phyloP scores from a whole-genome alignment of 805 yeast genomes.

The Lachancea dasiensis region DNA sequence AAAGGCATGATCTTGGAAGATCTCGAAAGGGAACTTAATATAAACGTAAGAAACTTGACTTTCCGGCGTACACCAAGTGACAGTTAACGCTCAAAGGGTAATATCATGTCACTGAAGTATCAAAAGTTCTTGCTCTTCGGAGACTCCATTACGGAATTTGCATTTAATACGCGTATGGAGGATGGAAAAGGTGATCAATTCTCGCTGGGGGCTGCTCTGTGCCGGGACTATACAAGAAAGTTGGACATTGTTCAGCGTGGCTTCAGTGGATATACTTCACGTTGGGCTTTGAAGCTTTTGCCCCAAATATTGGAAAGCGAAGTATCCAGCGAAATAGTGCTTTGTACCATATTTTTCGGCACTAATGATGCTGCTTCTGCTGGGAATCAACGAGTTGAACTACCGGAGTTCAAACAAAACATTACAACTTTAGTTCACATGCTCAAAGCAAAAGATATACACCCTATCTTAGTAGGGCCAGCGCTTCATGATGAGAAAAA shows the following conservation, averaged over 20 bases:
- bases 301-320: conserved; percentile 49
- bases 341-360: conserved; percentile 66
- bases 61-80: too few species aligned
- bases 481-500: conserved; percentile 44
- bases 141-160: conserved; percentile 61
- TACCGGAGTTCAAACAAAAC: conserved; percentile 46
- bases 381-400: conserved; percentile 45
- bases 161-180: conserved; percentile 35
- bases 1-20: neutral
- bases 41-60: too few species aligned
- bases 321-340: conserved; percentile 33
- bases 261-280: conserved; percentile 66
- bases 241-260: conserved; percentile 72
- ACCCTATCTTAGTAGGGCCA: conserved; percentile 58
- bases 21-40: too few species aligned
- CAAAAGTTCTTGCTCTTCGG: conserved; percentile 58
- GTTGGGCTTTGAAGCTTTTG: conserved; percentile 47
- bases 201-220: conserved; percentile 46
- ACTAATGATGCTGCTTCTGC: conserved; percentile 62
- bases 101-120: conserved; percentile 13
- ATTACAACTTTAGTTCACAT: conserved; percentile 37
- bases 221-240: conserved; percentile 48
- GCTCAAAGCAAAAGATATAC: conserved; percentile 39
- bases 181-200: conserved; percentile 33
- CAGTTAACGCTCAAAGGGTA: too few species aligned